Evolutionary conservation across 768 basidiomycete genomes (phyloP).

Genomic region (Strobilomyces dryophilus): DNA sequence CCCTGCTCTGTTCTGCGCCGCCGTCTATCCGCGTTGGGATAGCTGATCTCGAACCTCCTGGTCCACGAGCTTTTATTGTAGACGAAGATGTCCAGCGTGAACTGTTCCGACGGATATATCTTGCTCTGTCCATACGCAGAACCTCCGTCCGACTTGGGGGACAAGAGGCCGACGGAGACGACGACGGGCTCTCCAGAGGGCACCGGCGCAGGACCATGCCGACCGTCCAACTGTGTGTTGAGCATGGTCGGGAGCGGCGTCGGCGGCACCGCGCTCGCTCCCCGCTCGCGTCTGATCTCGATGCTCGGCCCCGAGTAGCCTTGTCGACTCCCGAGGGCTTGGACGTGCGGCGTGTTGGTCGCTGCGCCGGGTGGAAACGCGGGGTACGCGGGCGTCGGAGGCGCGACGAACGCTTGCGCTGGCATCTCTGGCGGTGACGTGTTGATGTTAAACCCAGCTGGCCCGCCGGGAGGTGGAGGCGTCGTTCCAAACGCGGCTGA

Average conservation of each 20-base stretch:
- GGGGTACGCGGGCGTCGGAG: constrained; percentile 71
- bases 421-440: constrained; percentile 11
- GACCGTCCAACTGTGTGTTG: constrained; percentile 37
- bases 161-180: constrained; percentile 59
- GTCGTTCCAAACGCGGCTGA: constrained; percentile 32
- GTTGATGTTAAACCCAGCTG: neutral
- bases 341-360: constrained; percentile 51
- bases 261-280: constrained; percentile 35
- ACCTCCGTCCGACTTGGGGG: constrained; percentile 17
- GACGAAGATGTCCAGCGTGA: constrained; percentile 83
- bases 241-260: constrained; percentile 55
- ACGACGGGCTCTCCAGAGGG: constrained; percentile 54
- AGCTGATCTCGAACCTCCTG: constrained; percentile 72
- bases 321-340: constrained; percentile 47
- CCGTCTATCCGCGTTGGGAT: constrained; percentile 51
- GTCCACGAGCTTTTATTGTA: constrained; percentile 78
- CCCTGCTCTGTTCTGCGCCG: constrained; percentile 33
- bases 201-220: constrained; percentile 7
- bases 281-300: constrained; percentile 64
- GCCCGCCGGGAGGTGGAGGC: constrained; percentile 29
- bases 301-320: constrained; percentile 53
- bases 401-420: constrained; percentile 25
- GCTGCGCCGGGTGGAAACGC: constrained; percentile 49
- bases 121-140: constrained; percentile 31
- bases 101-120: constrained; percentile 71